phyloP scores from a whole-genome alignment of 306 rosid genomes.

The Fagus crenata region DNA sequence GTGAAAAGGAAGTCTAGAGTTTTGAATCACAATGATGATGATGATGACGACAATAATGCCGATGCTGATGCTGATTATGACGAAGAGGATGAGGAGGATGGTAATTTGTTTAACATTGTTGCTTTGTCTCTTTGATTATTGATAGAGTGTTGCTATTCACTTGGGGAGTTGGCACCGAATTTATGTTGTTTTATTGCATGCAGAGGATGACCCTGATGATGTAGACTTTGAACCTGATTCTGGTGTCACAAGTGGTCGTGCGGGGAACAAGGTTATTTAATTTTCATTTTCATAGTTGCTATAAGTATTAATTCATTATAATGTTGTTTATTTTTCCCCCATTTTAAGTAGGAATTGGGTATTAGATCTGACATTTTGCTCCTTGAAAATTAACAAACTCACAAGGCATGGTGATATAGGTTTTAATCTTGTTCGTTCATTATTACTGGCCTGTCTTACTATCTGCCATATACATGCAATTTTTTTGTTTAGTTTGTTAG shows the following conservation, averaged over 20 bases:
- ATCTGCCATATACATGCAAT: too few species aligned
- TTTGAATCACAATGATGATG: constrained; percentile 47
- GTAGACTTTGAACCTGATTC: constrained; percentile 85
- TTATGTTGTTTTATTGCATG: constrained; percentile 33
- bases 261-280: constrained; percentile 66
- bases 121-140: constrained; percentile 13
- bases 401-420: background rate
- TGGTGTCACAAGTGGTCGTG: constrained; percentile 49
- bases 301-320: constrained; percentile 23
- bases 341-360: background rate
- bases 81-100: constrained; percentile 87
- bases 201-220: constrained; percentile 98
- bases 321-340: background rate
- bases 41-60: constrained; percentile 5
- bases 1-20: constrained; percentile 56
- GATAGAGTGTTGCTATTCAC: constrained; percentile 21
- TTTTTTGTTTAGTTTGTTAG: background rate
- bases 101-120: constrained; percentile 42
- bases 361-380: background rate
- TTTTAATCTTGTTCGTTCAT: too few species aligned
- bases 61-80: constrained; percentile 88
- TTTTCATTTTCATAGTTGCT: constrained; percentile 16
- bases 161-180: background rate
- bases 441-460: too few species aligned
- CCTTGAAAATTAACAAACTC: background rate